These are phyloP conservation scores for Monotropa hypopitys DNA, from an alignment of 179 eudicot genomes.

Conservation along the genomic window DNA sequence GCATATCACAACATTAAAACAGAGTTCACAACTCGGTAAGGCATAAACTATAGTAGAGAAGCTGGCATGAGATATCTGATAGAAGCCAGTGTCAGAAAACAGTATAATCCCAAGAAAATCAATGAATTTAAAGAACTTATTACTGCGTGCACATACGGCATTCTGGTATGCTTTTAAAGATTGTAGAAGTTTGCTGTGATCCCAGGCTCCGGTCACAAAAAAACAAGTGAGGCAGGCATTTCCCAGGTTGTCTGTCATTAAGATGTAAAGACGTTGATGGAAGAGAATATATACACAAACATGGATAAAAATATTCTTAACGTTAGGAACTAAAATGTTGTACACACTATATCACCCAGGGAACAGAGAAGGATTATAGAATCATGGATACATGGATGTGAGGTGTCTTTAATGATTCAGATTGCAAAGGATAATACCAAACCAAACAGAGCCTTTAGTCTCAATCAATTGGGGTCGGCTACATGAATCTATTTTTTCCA, in stretches of 20 bases:
- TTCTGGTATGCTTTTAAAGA: slow-evolving; percentile 86
- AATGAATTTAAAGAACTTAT: background rate
- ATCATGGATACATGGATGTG: background rate
- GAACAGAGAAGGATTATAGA: background rate
- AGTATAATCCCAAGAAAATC: slow-evolving; percentile 5
- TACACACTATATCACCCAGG: background rate
- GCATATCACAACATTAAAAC: slow-evolving; percentile 8
- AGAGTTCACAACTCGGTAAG: background rate
- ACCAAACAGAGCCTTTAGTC: too few relatives aligned
- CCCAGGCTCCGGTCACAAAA: slow-evolving; percentile 84
- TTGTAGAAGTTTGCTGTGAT: slow-evolving; percentile 64
- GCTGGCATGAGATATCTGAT: background rate
- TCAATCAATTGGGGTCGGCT: too few relatives aligned
- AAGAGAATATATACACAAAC: slow-evolving; percentile 5
- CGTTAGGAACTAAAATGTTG: background rate
- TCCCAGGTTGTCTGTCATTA: slow-evolving; percentile 70
- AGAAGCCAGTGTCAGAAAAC: background rate
- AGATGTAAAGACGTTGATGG: background rate
- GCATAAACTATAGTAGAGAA: background rate
- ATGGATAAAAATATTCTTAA: background rate
- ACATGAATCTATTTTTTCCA: too few relatives aligned
- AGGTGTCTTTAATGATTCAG: background rate
- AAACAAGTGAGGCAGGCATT: slow-evolving; percentile 88
- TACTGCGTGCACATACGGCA: slow-evolving; percentile 51
- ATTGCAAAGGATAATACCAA: slow-evolving; percentile 4